A percentile compares a stretch with the other conserved stretches of the same genome.
Evolutionary conservation across 169 alveolate genomes (phyloP).

Genomic region (Plasmodium gonderi): DNA sequence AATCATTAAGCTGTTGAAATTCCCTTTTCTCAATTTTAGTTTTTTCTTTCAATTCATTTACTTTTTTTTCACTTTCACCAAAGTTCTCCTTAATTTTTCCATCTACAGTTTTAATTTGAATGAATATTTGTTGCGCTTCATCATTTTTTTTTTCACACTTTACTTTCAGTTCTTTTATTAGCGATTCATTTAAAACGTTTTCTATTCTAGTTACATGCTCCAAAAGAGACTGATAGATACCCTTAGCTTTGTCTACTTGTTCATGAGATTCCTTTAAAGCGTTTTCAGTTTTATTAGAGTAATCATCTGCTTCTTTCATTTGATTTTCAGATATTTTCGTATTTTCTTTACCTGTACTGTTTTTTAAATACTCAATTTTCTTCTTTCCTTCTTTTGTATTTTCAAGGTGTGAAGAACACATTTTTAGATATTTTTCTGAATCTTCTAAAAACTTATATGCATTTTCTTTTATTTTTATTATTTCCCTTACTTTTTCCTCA

Average conservation of each 20-base stretch:
- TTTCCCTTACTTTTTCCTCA: background rate
- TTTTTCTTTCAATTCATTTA: constrained; percentile 2
- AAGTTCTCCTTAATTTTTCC: background rate
- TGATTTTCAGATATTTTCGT: background rate
- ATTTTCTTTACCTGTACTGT: background rate
- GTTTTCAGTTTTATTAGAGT: background rate
- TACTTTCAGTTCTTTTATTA: background rate
- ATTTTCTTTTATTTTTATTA: background rate
- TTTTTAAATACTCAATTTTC: background rate
- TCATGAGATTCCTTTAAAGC: background rate
- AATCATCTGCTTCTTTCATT: background rate
- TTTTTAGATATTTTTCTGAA: background rate
- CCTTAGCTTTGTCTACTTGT: background rate
- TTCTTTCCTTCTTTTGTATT: constrained; percentile 8
- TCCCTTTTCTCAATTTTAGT: background rate
- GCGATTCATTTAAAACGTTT: background rate
- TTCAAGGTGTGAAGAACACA: background rate
- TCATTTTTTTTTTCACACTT: background rate
- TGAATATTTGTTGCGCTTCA: background rate
- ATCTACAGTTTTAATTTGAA: background rate
- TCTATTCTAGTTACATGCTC: background rate
- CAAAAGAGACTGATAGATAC: background rate
- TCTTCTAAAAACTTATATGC: background rate
- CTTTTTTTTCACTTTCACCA: background rate
- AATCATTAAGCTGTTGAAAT: background rate